These are phyloP conservation scores for Penicillium riverlandense DNA, from an alignment of 495 filamentous ascomycete species.

Conservation along the genomic window DNA sequence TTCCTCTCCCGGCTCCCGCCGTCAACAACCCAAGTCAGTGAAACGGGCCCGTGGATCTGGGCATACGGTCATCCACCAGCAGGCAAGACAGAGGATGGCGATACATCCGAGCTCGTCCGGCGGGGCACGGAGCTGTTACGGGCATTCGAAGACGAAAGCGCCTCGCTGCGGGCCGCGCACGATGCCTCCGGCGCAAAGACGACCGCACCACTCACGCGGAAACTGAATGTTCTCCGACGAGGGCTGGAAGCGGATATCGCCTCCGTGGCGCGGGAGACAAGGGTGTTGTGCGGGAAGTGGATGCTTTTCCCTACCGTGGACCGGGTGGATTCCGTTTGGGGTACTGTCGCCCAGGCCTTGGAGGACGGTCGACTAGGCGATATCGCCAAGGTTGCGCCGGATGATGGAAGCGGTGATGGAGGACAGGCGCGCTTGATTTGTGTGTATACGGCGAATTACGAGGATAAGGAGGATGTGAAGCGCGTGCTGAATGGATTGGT, in stretches of 20 bases:
- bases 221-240: constrained; percentile 43
- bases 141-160: constrained; percentile 28
- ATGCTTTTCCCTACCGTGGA: constrained; percentile 62
- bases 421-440: constrained; percentile 51
- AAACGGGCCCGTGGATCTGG: constrained; percentile 57
- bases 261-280: constrained; percentile 45
- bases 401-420: constrained; percentile 23
- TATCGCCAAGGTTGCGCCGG: constrained; percentile 61
- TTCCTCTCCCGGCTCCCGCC: constrained; percentile 65
- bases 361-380: constrained; percentile 58
- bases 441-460: constrained; percentile 70
- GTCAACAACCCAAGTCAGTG: constrained; percentile 38
- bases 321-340: constrained; percentile 59
- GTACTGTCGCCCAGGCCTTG: constrained; percentile 52
- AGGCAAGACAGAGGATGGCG: constrained; percentile 14
- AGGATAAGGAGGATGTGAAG: constrained; percentile 58
- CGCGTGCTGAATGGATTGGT: constrained; percentile 55
- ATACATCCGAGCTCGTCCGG: constrained; percentile 34
- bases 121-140: constrained; percentile 36
- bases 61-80: constrained; percentile 45
- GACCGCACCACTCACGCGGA: constrained; percentile 34
- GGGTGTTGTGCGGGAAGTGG: constrained; percentile 70
- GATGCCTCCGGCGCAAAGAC: constrained; percentile 28
- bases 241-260: constrained; percentile 47
- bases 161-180: constrained; percentile 28